Base-by-base conservation (phyloP, 345 rosid genomes). In the Gossypium longicalyx region DNA sequence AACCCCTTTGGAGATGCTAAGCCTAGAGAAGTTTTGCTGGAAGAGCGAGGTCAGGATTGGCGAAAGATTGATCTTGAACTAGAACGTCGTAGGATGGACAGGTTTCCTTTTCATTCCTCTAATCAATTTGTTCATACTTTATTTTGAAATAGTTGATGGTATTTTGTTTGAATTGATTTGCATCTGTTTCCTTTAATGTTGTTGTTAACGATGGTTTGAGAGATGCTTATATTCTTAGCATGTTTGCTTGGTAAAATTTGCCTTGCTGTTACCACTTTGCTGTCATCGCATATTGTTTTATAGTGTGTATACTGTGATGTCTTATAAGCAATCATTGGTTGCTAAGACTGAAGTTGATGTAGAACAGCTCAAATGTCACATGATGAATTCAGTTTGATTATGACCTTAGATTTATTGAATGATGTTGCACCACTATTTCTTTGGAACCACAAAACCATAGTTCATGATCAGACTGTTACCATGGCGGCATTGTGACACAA, bases 1-100 rank as follows among this genome's bases (percentile, higher is more conserved):
- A 93, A 95, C 85, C 99, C 99, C 1, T 95, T 95, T 81, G 99
- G 99, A 11, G 90, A 93, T 64, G 99, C 99, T 47, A 95, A 91
- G 78, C 99, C 99, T 51, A 81, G 99, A 69, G 99, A 95, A 77
- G 89, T 95, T 63, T 85, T 93, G 93, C 79, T 95, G 82, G 87
- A 88, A 83, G 88, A 93, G 81, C 88, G 91, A 77, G 98, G 99
- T 49, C 80, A 84, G 83, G 97, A 95, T 82, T 95, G 99, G 99
- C 91, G 93, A 1, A 95, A 93, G 86, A 88, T 93, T 80, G 99
- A 95, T 82, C 80, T 83, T 77, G 88, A 95, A 54, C 87, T 95
- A 86, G 98, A 95, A 81, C 97, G 86, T 76, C 93, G 97, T 78
- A 65, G 92, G 25, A 82, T 90, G 73, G 98, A 87, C 81, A 89